A percentile compares a stretch with the other conserved stretches of the same genome.
Evolutionary conservation across 768 basidiomycete species (phyloP).

Genomic region (Tylopilus sp.): DNA sequence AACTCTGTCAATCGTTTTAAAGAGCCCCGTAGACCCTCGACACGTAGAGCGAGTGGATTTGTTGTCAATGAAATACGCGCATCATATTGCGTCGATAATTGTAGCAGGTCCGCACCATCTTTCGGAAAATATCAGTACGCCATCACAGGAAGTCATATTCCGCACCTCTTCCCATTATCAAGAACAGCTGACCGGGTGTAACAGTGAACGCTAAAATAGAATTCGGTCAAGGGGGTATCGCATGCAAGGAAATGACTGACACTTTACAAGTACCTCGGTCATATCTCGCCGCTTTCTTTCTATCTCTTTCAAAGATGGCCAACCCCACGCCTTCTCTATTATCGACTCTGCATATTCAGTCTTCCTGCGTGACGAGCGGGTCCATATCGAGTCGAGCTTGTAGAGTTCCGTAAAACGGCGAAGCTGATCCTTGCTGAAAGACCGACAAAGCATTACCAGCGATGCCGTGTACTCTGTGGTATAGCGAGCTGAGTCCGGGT

Average conservation of each 20-base stretch:
- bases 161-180: conserved; percentile 70
- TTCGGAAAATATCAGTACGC: conserved; percentile 7
- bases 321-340: conserved; percentile 65
- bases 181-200: conserved; percentile 57
- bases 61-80: conserved; percentile 58
- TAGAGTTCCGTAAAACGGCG: conserved; percentile 50
- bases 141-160: neutral
- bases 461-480: conserved; percentile 50
- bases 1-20: conserved; percentile 47
- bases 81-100: conserved; percentile 55
- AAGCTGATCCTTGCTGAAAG: conserved; percentile 65
- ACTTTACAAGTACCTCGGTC: conserved; percentile 43
- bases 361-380: conserved; percentile 36
- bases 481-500: conserved; percentile 44
- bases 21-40: conserved; percentile 54
- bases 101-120: conserved; percentile 66
- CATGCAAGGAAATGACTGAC: conserved; percentile 35
- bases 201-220: conserved; percentile 49
- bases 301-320: conserved; percentile 57
- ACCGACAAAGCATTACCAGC: conserved; percentile 49
- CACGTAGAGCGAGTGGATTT: conserved; percentile 54
- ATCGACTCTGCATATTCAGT: conserved; percentile 45
- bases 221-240: neutral
- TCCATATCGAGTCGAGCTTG: conserved; percentile 35
- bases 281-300: conserved; percentile 47